Percentiles rank a stretch among this genome's conserved stretches.
Evolutionary conservation across 768 basidiomycete genomes (phyloP).

Genomic region (Suillus subaureus): DNA sequence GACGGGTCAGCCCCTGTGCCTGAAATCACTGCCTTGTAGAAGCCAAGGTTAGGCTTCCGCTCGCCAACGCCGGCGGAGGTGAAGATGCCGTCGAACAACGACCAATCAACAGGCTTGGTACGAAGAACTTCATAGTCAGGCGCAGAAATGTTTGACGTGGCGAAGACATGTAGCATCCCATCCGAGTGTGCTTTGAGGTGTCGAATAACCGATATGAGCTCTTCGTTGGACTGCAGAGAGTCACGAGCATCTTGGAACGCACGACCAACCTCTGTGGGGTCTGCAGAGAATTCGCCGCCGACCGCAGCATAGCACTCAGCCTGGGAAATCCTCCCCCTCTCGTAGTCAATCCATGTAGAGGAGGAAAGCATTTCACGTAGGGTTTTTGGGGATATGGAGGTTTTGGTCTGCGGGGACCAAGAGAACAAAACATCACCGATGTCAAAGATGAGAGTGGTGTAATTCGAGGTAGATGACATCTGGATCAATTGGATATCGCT

Average conservation of each 20-base stretch:
- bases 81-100: constrained; percentile 51
- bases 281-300: constrained; percentile 41
- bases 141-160: constrained; percentile 61
- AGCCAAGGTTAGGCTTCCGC: constrained; percentile 58
- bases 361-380: constrained; percentile 46
- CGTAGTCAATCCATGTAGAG: constrained; percentile 56
- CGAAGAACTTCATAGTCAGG: constrained; percentile 52
- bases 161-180: constrained; percentile 44
- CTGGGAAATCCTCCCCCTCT: constrained; percentile 47
- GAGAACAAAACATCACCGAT: constrained; percentile 58
- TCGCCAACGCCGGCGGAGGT: constrained; percentile 54
- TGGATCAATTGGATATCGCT: neutral
- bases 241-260: constrained; percentile 52
- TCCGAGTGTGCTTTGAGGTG: constrained; percentile 44
- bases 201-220: constrained; percentile 48
- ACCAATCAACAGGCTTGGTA: constrained; percentile 50
- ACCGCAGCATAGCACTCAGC: constrained; percentile 45
- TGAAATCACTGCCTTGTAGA: constrained; percentile 52
- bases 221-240: constrained; percentile 46
- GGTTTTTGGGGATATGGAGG: constrained; percentile 41
- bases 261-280: constrained; percentile 40
- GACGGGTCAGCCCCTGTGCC: constrained; percentile 48
- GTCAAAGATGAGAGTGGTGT: constrained; percentile 48
- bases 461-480: constrained; percentile 7
- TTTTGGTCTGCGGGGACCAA: constrained; percentile 52